Conservation (phyloP, 495 filamentous ascomycete genomes). For the Penicillium roqueforti region DNA sequence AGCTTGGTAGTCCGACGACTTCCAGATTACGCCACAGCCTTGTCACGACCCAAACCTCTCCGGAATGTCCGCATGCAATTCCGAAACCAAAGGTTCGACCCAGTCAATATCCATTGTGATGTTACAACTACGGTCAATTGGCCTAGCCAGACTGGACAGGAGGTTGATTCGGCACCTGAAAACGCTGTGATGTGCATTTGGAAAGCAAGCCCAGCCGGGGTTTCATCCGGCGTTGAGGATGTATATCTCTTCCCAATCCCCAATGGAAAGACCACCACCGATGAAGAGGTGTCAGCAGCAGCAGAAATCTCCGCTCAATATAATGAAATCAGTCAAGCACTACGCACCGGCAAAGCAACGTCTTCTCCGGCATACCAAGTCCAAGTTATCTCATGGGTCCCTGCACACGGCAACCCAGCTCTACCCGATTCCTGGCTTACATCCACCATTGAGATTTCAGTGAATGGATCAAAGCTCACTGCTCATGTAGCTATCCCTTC, state of each 20-base stretch:
- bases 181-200: slow-evolving; percentile 18
- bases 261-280: too few relatives aligned
- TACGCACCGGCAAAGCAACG: slow-evolving; percentile 5
- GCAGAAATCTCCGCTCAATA: slow-evolving; percentile 13
- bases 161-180: background rate
- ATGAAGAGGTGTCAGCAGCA: background rate
- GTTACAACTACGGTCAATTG: slow-evolving; percentile 11
- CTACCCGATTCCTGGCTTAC: slow-evolving; percentile 7
- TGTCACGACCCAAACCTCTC: slow-evolving; percentile 8
- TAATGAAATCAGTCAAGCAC: slow-evolving; percentile 15
- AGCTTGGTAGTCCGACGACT: slow-evolving; percentile 9
- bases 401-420: slow-evolving; percentile 13
- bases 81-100: slow-evolving; percentile 22
- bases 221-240: background rate
- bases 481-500: slow-evolving; percentile 57
- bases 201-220: slow-evolving; percentile 2
- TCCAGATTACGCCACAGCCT: background rate
- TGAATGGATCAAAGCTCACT: slow-evolving; percentile 15
- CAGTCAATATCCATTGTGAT: slow-evolving; percentile 18
- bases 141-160: background rate
- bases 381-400: slow-evolving; percentile 11
- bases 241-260: slow-evolving; percentile 6
- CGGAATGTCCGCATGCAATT: slow-evolving; percentile 18
- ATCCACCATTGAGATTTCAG: slow-evolving; percentile 11
- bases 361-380: background rate